Conservation (phyloP, 2,329 filamentous ascomycete species). For the Scytalidium lignicola region DNA sequence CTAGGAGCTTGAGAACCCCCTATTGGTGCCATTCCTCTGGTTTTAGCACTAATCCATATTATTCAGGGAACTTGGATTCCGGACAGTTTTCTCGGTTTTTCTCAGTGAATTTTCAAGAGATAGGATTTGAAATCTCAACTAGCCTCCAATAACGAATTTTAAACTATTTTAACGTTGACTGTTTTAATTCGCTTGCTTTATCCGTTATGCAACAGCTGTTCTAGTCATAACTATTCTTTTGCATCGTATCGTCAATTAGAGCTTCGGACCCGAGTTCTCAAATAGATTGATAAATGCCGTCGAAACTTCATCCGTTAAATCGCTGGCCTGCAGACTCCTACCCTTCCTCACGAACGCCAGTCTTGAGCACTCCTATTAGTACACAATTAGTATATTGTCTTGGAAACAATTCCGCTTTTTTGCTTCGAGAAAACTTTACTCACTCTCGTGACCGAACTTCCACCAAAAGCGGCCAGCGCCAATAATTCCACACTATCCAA, state of each 20-base stretch:
- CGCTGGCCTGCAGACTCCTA: conserved; percentile 83
- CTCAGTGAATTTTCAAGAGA: no score
- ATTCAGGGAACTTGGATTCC: no score
- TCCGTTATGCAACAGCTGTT: neutral
- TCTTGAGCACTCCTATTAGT: conserved; percentile 67
- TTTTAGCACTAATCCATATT: no score
- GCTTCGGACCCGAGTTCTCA: conserved; percentile 43
- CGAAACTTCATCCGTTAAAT: conserved; percentile 88
- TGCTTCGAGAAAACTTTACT: conserved; percentile 24
- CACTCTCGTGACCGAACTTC: conserved; percentile 79
- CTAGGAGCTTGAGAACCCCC: no score
- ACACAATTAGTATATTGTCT: conserved; percentile 7
- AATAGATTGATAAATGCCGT: conserved; percentile 74
- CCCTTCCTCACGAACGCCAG: conserved; percentile 83
- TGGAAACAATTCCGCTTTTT: conserved; percentile 6
- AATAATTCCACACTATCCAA: conserved; percentile 57
- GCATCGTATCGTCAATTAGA: conserved; percentile 10
- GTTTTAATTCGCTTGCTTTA: no score
- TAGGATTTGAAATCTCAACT: no score
- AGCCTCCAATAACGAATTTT: no score
- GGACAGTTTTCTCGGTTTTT: no score
- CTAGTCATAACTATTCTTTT: neutral
- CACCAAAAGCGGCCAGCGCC: conserved; percentile 77
- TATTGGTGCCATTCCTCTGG: no score
- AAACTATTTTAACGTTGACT: no score